These are phyloP conservation scores for Ceratobasidium sp. DNA, from an alignment of 1,284 basidiomycete genomes.

Conservation along the genomic window DNA sequence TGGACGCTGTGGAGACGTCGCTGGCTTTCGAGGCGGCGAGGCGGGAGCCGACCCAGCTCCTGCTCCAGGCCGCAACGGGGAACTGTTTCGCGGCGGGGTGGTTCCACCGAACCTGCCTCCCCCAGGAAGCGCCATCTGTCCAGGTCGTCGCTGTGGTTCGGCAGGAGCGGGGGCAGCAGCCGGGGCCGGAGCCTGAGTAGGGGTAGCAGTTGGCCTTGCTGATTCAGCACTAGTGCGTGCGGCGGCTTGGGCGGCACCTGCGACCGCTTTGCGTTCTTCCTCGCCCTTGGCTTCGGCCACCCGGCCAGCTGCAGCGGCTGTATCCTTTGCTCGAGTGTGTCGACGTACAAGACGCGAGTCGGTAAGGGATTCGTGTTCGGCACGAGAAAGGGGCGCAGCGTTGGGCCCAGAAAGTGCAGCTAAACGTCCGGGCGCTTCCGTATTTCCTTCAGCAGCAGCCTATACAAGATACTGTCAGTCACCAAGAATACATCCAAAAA, in stretches of 20 bases:
- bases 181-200: conserved; percentile 12
- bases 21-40: neutral
- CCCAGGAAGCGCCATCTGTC: conserved; percentile 30
- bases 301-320: conserved; percentile 52
- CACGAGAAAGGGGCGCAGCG: conserved; percentile 60
- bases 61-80: neutral
- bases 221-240: conserved; percentile 10
- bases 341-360: conserved; percentile 65
- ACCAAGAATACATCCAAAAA: neutral
- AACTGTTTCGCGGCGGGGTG: conserved; percentile 5
- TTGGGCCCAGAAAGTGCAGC: conserved; percentile 60
- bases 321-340: conserved; percentile 62
- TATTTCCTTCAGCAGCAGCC: conserved; percentile 64
- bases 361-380: conserved; percentile 64
- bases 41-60: neutral
- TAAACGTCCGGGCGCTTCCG: conserved; percentile 64
- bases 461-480: conserved; percentile 32
- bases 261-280: conserved; percentile 40
- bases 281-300: conserved; percentile 39
- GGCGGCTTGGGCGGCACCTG: conserved; percentile 44
- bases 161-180: conserved; percentile 5
- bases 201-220: neutral
- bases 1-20: conserved; percentile 24
- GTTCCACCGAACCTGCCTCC: conserved; percentile 5
- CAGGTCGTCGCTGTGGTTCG: conserved; percentile 17